Percentiles rank a stretch among this genome's conserved stretches.
Evolutionary conservation across 441 rosid genomes (phyloP).

Genomic region (Pelargonium australe): DNA sequence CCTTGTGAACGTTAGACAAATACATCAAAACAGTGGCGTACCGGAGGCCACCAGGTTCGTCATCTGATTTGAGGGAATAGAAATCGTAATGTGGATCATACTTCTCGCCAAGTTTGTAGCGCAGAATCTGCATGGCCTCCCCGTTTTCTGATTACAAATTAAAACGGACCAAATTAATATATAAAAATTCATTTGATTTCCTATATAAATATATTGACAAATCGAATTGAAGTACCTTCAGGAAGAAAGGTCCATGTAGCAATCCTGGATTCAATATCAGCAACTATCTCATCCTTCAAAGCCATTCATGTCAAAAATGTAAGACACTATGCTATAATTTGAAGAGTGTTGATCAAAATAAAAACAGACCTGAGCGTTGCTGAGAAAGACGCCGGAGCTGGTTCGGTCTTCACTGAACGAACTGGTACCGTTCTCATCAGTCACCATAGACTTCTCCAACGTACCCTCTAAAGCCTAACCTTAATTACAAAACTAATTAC

Average conservation of each 20-base stretch:
- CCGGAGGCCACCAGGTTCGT: slow-evolving; percentile 73
- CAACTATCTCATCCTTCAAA: slow-evolving; percentile 72
- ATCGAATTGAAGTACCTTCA: slow-evolving; percentile 32
- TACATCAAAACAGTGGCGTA: slow-evolving; percentile 95
- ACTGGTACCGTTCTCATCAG: slow-evolving; percentile 75
- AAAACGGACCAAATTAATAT: not conserved
- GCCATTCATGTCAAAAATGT: no score
- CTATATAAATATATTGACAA: slow-evolving; percentile 2
- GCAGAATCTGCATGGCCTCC: slow-evolving; percentile 79
- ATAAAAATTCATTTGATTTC: not conserved
- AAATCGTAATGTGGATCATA: slow-evolving; percentile 91
- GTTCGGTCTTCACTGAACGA: slow-evolving; percentile 75
- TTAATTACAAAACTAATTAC: slow-evolving; percentile 7
- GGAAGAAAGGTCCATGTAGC: slow-evolving; percentile 95
- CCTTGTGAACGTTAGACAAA: slow-evolving; percentile 60
- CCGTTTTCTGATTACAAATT: slow-evolving; percentile 64
- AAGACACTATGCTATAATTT: not conserved
- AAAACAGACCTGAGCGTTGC: slow-evolving; percentile 54
- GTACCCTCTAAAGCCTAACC: slow-evolving; percentile 56
- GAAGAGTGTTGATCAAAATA: not conserved
- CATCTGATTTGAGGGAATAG: slow-evolving; percentile 67
- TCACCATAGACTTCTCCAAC: slow-evolving; percentile 89
- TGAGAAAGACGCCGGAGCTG: slow-evolving; percentile 86
- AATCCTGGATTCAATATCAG: slow-evolving; percentile 61
- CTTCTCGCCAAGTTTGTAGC: slow-evolving; percentile 83